Percentiles rank a stretch among this genome's conserved stretches.
Conservation (phyloP, 768 basidiomycete genomes). For the Holtermanniella nyarrowii region DNA sequence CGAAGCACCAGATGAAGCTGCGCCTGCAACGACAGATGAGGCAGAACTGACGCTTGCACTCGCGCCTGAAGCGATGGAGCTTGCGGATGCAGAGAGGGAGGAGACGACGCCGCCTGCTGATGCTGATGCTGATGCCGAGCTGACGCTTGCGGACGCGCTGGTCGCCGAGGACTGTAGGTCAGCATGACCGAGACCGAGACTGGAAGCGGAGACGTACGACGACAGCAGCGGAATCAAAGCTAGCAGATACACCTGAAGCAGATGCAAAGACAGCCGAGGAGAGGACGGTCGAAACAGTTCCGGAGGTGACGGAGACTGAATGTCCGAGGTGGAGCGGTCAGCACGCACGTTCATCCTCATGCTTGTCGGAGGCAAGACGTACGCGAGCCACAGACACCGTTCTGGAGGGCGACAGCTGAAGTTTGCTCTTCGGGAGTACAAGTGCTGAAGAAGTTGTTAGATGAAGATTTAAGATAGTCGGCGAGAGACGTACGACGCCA, state of each 20-base stretch:
- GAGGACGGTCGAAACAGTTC: slow-evolving; percentile 8
- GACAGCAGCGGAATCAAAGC: background rate
- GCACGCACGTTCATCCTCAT: slow-evolving; percentile 10
- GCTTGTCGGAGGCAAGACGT: slow-evolving; percentile 6
- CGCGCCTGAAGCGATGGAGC: too few relatives aligned
- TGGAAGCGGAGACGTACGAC: background rate
- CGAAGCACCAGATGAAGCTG: slow-evolving; percentile 1
- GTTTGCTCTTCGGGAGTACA: slow-evolving; percentile 29
- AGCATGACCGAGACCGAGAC: background rate
- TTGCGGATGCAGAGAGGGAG: too few relatives aligned
- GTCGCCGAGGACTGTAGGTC: background rate
- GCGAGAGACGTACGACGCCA: slow-evolving; percentile 21
- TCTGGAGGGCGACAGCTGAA: slow-evolving; percentile 25
- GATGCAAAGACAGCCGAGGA: slow-evolving; percentile 6
- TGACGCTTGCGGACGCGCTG: background rate
- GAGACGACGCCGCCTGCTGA: too few relatives aligned
- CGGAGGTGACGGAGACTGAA: slow-evolving; percentile 6
- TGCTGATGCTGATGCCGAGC: background rate
- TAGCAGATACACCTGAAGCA: slow-evolving; percentile 1
- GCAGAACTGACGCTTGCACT: too few relatives aligned
- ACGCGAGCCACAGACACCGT: slow-evolving; percentile 24
- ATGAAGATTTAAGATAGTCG: background rate
- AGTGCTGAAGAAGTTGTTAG: slow-evolving; percentile 10
- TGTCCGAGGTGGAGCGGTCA: slow-evolving; percentile 8
- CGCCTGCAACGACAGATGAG: background rate